Evolutionary conservation across 108 stramenopile genomes (phyloP).

Genomic region (Skeletonema potamos): DNA sequence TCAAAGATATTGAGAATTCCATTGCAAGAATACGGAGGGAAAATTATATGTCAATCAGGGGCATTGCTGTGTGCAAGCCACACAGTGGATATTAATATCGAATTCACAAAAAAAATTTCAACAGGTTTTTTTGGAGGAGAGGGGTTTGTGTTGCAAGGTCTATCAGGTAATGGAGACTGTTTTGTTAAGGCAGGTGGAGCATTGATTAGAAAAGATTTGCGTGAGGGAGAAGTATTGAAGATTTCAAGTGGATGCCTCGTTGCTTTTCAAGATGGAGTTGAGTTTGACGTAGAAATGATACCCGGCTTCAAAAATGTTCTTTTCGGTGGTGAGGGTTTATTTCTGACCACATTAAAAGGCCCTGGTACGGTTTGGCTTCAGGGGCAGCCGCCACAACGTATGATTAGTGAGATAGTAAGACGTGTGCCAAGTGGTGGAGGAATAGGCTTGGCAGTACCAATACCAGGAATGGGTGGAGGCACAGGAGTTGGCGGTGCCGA

Average conservation of each 20-base stretch:
- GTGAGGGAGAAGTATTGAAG: constrained; percentile 76
- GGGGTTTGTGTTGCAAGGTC: constrained; percentile 85
- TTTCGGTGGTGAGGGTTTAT: constrained; percentile 90
- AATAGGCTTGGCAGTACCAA: constrained; percentile 55
- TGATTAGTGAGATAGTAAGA: constrained; percentile 86
- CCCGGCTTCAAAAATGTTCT: constrained; percentile 85
- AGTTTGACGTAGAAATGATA: constrained; percentile 82
- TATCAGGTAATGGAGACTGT: constrained; percentile 80
- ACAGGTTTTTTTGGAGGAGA: constrained; percentile 91
- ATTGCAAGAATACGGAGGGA: constrained; percentile 68
- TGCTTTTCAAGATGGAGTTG: constrained; percentile 68
- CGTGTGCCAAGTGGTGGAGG: constrained; percentile 76
- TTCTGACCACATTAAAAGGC: constrained; percentile 81
- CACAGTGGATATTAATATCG: constrained; percentile 76
- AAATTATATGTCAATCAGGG: constrained; percentile 79
- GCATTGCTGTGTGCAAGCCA: constrained; percentile 84
- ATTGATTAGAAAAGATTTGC: constrained; percentile 57
- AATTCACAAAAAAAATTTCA: constrained; percentile 72
- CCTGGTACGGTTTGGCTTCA: constrained; percentile 84
- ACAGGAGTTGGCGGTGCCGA: constrained; percentile 38
- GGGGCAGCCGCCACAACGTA: constrained; percentile 90
- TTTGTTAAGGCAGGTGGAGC: constrained; percentile 85
- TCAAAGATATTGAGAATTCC: constrained; percentile 77
- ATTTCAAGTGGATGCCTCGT: constrained; percentile 83
- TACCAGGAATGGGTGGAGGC: constrained; percentile 51